Conservation (phyloP, 106 monocot species). For the Dioscorea dumetorum region DNA sequence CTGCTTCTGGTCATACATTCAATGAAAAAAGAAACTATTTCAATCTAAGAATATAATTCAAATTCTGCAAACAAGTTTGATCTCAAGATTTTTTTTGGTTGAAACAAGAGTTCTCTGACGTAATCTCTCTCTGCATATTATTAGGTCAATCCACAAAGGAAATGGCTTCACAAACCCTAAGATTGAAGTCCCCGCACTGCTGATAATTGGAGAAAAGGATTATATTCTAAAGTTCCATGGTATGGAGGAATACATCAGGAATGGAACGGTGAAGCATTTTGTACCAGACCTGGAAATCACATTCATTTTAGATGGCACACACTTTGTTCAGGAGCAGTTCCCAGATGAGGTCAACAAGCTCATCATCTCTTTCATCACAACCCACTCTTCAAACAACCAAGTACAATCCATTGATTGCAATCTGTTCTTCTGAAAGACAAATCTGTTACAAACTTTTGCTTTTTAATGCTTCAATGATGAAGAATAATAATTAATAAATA, state of each 20-base stretch:
- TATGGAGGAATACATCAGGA: slow-evolving; percentile 10
- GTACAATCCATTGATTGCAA: too few species aligned
- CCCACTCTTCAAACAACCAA: background rate
- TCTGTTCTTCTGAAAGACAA: too few species aligned
- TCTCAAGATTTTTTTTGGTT: too few species aligned
- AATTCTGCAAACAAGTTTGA: too few species aligned
- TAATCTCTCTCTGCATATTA: background rate
- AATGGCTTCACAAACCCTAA: background rate
- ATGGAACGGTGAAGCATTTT: slow-evolving; percentile 13
- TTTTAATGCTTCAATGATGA: too few species aligned
- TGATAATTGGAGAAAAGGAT: slow-evolving; percentile 31
- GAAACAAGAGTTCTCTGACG: background rate
- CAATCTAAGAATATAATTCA: too few species aligned
- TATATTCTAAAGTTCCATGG: slow-evolving; percentile 12
- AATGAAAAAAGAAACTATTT: too few species aligned
- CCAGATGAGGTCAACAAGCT: slow-evolving; percentile 38
- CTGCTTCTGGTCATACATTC: background rate
- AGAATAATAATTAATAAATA: too few species aligned
- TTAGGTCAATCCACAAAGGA: background rate
- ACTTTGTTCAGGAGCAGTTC: slow-evolving; percentile 62
- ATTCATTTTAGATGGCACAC: slow-evolving; percentile 38
- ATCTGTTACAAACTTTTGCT: too few species aligned
- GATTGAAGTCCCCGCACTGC: slow-evolving; percentile 8
- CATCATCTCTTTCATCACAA: slow-evolving; percentile 31
- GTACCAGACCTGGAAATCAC: slow-evolving; percentile 24